These are phyloP conservation scores for Pyronema domesticum DNA, from an alignment of 495 filamentous ascomycete genomes.

Conservation along the genomic window DNA sequence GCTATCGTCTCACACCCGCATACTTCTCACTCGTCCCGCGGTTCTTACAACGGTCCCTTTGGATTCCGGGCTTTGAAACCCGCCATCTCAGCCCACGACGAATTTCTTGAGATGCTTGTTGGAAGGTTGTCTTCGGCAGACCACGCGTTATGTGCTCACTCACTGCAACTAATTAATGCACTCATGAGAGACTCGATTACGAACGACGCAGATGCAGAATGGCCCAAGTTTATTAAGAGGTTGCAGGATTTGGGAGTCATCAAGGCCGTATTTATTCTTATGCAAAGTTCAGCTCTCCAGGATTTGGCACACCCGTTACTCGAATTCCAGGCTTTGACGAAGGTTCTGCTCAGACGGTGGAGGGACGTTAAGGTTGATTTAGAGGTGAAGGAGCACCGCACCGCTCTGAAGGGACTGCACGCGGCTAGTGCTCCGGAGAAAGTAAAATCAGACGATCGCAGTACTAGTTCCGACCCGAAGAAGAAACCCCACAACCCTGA, in stretches of 20 bases:
- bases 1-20: constrained; percentile 77
- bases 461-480: constrained; percentile 14
- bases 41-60: constrained; percentile 33
- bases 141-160: constrained; percentile 90
- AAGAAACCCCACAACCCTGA: constrained; percentile 64
- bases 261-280: constrained; percentile 71
- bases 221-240: constrained; percentile 86
- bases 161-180: constrained; percentile 83
- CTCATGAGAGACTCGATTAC: constrained; percentile 84
- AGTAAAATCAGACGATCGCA: constrained; percentile 26
- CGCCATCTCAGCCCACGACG: constrained; percentile 72
- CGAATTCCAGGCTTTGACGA: constrained; percentile 86
- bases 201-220: constrained; percentile 60
- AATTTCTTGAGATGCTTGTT: constrained; percentile 89
- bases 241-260: constrained; percentile 89
- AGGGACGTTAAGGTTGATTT: constrained; percentile 66
- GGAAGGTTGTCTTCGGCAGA: constrained; percentile 77
- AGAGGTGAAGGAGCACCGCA: constrained; percentile 72
- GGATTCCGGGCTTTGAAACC: constrained; percentile 85
- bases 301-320: constrained; percentile 84
- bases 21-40: constrained; percentile 27
- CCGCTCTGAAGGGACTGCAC: constrained; percentile 69
- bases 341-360: constrained; percentile 82
- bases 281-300: constrained; percentile 87
- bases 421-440: constrained; percentile 56